Evolutionary conservation across 208 protist species (phyloP), one percentile per base, ranked within the genome.

Genomic region (Entamoeba nuttalli): DNA sequence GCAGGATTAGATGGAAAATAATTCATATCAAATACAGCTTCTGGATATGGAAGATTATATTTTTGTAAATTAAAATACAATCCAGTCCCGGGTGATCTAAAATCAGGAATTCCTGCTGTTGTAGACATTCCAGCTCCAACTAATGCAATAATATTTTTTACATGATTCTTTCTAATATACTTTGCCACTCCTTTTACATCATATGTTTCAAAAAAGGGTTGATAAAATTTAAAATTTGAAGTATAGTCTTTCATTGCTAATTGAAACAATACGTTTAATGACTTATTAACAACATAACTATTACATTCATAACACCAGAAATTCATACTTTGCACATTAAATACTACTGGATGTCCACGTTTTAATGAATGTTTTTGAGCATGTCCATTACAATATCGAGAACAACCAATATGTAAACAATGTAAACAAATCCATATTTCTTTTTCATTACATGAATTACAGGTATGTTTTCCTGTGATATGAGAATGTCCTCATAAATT

Each of bases 51-150:
- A 11, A 97, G 53, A 3, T 96, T 93, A 94, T 96, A 97, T 53
- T 94, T 52, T 52, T 95, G 30, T 3, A 97, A 69, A 25, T 97
- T 96, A 52, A 95, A 25, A 94, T 97, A 97, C 0, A 97, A 19
- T 7, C 96, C 96, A 11, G 96, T 97, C 35, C 95, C 50, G 0
- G 95, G 95, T 7, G 95, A 95, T 25, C 96, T 17, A 71, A 96
- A 96, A 71, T 96, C 96, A 4, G 96, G 96, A 57, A 96, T 96
- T 94, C 96, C 96, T 21, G 55, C 52, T 51, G 93, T 15, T 44
- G 96, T 95, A 35, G 94, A 95, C 19, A 96, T 94, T 71, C 96
- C 96, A 94, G 96, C 96, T 21, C 96, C 96, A 48, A 93, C 62
- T 15, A 96, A 35, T 0, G 93, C n/a, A 21, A 96, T 51, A 17